Evolutionary conservation across 768 basidiomycete genomes (phyloP).

Genomic region (Pholiota molesta): DNA sequence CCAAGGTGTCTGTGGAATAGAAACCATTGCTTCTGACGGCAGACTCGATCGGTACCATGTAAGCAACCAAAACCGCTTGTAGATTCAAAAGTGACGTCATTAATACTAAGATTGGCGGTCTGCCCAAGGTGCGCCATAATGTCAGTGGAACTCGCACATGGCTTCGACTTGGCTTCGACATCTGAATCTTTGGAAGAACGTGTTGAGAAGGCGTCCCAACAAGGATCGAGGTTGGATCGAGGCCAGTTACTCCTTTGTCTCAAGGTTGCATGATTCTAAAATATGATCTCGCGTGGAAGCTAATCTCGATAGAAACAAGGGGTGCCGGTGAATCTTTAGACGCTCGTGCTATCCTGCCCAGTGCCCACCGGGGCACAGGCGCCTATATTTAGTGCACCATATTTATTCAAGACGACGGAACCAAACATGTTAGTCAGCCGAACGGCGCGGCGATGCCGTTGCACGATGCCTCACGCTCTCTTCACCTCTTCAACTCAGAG

Average conservation of each 20-base stretch:
- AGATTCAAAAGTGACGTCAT: background rate
- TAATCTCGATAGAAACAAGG: too few relatives aligned
- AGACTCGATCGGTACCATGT: too few relatives aligned
- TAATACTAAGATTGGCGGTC: too few relatives aligned
- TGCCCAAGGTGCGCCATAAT: too few relatives aligned
- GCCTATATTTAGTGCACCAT: background rate
- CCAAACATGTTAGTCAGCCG: background rate
- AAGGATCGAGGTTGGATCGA: too few relatives aligned
- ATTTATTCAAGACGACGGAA: background rate
- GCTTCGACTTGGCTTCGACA: background rate
- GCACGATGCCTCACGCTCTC: background rate
- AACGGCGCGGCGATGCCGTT: background rate
- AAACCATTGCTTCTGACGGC: too few relatives aligned
- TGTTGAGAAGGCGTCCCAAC: too few relatives aligned
- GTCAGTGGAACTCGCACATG: background rate
- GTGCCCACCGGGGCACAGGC: background rate
- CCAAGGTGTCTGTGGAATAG: too few relatives aligned
- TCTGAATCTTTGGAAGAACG: background rate
- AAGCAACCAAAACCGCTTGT: too few relatives aligned
- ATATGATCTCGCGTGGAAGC: too few relatives aligned
- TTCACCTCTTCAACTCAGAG: background rate
- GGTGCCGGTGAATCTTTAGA: background rate
- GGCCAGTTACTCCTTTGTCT: background rate
- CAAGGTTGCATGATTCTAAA: too few relatives aligned
- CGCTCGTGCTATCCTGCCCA: background rate